These are phyloP conservation scores for Phytophthora quininea DNA, from an alignment of 352 stramenopile species.

Conservation along the genomic window DNA sequence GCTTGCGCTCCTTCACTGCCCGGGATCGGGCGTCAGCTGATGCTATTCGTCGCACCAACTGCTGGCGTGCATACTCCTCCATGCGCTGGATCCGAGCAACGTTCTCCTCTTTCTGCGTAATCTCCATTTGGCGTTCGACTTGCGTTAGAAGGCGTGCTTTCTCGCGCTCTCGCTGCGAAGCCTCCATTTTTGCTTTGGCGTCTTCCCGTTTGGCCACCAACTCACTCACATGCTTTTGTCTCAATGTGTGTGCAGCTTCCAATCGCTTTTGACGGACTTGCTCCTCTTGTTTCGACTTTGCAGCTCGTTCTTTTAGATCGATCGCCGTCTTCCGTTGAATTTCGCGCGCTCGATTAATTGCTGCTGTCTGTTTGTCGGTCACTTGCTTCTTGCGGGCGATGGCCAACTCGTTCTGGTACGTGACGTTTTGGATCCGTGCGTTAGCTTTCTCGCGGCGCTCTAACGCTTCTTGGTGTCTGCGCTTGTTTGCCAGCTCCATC, in stretches of 20 bases:
- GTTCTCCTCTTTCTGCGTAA: conserved; percentile 70
- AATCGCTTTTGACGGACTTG: conserved; percentile 67
- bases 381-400: conserved; percentile 68
- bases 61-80: conserved; percentile 67
- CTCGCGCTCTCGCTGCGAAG: conserved; percentile 43
- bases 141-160: conserved; percentile 53
- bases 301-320: conserved; percentile 64
- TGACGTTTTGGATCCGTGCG: conserved; percentile 57
- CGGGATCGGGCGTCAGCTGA: conserved; percentile 65
- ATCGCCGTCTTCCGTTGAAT: conserved; percentile 63
- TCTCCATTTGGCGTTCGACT: conserved; percentile 59
- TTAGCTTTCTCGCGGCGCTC: conserved; percentile 62
- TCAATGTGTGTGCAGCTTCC: conserved; percentile 50
- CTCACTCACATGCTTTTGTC: conserved; percentile 41
- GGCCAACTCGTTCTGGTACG: conserved; percentile 60
- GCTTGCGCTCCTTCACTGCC: conserved; percentile 68
- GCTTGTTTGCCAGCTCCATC: conserved; percentile 59
- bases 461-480: conserved; percentile 57
- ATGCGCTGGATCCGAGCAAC: conserved; percentile 78
- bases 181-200: conserved; percentile 40
- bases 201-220: conserved; percentile 53
- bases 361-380: conserved; percentile 60
- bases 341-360: conserved; percentile 53
- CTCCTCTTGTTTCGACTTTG: conserved; percentile 72
- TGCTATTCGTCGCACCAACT: conserved; percentile 60